Conservation (phyloP, 495 filamentous ascomycete species). For the Cudoniella acicularis region DNA sequence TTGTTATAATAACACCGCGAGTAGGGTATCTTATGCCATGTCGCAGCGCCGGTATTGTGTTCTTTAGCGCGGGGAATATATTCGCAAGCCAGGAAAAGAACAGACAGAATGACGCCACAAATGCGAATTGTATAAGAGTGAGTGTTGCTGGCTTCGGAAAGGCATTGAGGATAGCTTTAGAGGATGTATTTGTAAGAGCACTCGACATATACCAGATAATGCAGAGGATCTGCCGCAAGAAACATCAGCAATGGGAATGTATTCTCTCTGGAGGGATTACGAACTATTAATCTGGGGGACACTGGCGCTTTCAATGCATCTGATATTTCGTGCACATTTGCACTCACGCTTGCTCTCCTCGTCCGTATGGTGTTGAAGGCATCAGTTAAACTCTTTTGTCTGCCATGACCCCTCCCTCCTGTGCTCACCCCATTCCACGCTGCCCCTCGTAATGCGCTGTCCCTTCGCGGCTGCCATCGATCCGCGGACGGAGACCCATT, state of each 20-base stretch:
- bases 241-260: slow-evolving; percentile 9
- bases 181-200: slow-evolving; percentile 93
- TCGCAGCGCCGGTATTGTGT: slow-evolving; percentile 70
- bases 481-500: slow-evolving; percentile 35
- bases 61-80: slow-evolving; percentile 62
- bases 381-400: slow-evolving; percentile 82
- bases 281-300: slow-evolving; percentile 80
- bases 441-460: slow-evolving; percentile 28
- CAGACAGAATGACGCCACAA: slow-evolving; percentile 87
- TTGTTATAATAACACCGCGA: slow-evolving; percentile 78
- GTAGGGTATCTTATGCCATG: slow-evolving; percentile 79
- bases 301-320: slow-evolving; percentile 87
- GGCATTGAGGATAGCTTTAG: slow-evolving; percentile 92
- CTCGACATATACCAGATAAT: slow-evolving; percentile 91
- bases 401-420: slow-evolving; percentile 46
- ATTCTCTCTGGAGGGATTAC: slow-evolving; percentile 31
- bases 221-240: slow-evolving; percentile 62
- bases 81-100: slow-evolving; percentile 68
- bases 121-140: slow-evolving; percentile 91
- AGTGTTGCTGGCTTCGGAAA: slow-evolving; percentile 90
- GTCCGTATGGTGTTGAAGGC: slow-evolving; percentile 76
- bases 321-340: slow-evolving; percentile 89
- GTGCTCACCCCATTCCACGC: slow-evolving; percentile 28
- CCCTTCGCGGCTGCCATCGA: slow-evolving; percentile 51
- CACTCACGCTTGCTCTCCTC: slow-evolving; percentile 76